Evolutionary conservation across 331 rosid species (phyloP).

Genomic region (Spiraea crenata): DNA sequence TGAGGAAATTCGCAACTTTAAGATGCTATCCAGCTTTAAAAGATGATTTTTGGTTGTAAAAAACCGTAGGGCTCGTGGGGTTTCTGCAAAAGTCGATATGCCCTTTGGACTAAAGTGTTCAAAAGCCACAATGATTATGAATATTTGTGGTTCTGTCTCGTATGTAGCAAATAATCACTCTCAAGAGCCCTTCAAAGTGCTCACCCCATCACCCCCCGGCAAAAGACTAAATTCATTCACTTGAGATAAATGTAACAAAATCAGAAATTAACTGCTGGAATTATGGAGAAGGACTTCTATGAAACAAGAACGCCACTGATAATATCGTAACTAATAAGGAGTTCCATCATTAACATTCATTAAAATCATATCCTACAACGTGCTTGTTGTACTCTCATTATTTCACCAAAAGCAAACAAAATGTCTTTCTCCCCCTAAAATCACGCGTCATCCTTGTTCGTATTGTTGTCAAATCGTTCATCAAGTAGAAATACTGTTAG

Average conservation of each 20-base stretch:
- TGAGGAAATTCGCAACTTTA: conserved; percentile 48
- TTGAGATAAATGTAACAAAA: too few relatives aligned
- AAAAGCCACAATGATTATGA: conserved; percentile 74
- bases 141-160: conserved; percentile 67
- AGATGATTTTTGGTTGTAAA: conserved; percentile 34
- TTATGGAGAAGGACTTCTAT: conserved; percentile 35
- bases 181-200: conserved; percentile 39
- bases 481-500: too few relatives aligned
- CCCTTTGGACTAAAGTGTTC: conserved; percentile 41
- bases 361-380: conserved; percentile 8
- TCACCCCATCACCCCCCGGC: conserved; percentile 41
- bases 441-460: too few relatives aligned
- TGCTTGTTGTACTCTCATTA: conserved; percentile 15
- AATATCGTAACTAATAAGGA: too few relatives aligned
- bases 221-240: neutral
- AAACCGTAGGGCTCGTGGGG: conserved; percentile 51
- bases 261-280: too few relatives aligned
- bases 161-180: conserved; percentile 66
- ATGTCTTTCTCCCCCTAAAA: neutral
- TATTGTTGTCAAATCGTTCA: too few relatives aligned
- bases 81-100: conserved; percentile 44
- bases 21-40: conserved; percentile 35
- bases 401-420: conserved; percentile 7
- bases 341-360: conserved; percentile 8
- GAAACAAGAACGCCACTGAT: too few relatives aligned